These are phyloP conservation scores for Yamadazyma atlantica DNA, from an alignment of 1,139 yeast genomes.

Conservation along the genomic window DNA sequence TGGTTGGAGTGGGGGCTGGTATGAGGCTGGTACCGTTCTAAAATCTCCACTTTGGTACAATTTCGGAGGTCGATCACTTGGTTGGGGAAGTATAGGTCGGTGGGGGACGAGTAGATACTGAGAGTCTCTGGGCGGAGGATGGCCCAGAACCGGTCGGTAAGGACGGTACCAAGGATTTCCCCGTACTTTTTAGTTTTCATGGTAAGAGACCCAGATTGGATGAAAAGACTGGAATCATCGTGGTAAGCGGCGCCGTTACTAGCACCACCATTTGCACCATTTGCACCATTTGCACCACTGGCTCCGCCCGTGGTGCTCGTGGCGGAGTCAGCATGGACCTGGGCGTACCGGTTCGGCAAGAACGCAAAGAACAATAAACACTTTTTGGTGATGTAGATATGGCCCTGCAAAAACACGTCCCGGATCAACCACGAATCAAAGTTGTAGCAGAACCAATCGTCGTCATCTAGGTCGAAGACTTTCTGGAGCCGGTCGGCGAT, in stretches of 20 bases:
- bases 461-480: constrained; percentile 42
- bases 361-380: constrained; percentile 77
- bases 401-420: constrained; percentile 86
- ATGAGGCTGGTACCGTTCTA: constrained; percentile 29
- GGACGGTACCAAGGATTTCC: constrained; percentile 35
- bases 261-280: too few relatives aligned
- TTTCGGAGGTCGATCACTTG: constrained; percentile 70
- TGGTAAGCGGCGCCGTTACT: constrained; percentile 5
- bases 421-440: constrained; percentile 78
- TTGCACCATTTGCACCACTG: too few relatives aligned
- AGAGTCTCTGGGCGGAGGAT: constrained; percentile 69
- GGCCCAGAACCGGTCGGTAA: constrained; percentile 66
- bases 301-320: too few relatives aligned
- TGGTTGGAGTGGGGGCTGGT: too few relatives aligned
- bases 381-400: constrained; percentile 65
- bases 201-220: constrained; percentile 50
- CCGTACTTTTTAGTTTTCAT: constrained; percentile 49
- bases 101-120: constrained; percentile 66
- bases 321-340: too few relatives aligned
- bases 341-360: constrained; percentile 51
- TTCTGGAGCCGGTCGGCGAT: constrained; percentile 39
- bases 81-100: constrained; percentile 80
- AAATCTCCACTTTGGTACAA: constrained; percentile 60
- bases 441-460: constrained; percentile 54
- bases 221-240: constrained; percentile 32